Conservation (phyloP, 495 filamentous ascomycete genomes). For the Aspergillus campestris region DNA sequence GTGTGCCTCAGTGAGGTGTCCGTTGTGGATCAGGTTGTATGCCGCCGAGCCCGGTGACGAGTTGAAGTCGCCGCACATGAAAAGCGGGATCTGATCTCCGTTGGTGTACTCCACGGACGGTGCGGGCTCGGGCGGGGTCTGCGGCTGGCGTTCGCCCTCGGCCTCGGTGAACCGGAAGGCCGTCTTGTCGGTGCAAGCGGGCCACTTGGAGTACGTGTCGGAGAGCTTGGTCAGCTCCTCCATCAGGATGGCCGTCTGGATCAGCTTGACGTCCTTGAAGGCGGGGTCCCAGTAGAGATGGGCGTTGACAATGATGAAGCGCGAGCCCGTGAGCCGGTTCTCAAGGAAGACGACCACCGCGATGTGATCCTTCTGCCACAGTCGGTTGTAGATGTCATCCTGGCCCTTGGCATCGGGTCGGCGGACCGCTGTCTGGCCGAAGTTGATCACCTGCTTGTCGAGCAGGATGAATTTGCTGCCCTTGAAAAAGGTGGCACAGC, state of each 20-base stretch:
- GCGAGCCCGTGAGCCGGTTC: conserved; percentile 75
- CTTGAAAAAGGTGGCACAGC: conserved; percentile 96
- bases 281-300: conserved; percentile 92
- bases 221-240: conserved; percentile 77
- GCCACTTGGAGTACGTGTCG: conserved; percentile 69
- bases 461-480: conserved; percentile 81
- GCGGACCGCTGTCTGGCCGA: conserved; percentile 84
- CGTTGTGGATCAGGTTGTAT: conserved; percentile 76
- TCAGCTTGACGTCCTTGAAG: conserved; percentile 85
- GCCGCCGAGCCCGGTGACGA: conserved; percentile 76
- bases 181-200: conserved; percentile 70
- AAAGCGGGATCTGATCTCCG: conserved; percentile 77
- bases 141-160: conserved; percentile 45
- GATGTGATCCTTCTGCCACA: conserved; percentile 97
- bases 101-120: conserved; percentile 71
- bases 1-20: conserved; percentile 62
- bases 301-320: conserved; percentile 85
- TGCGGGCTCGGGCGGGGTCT: conserved; percentile 43
- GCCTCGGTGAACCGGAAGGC: conserved; percentile 56
- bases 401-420: conserved; percentile 91
- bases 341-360: conserved; percentile 85
- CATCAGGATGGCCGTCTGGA: conserved; percentile 91
- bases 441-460: conserved; percentile 88
- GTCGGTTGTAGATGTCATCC: conserved; percentile 92
- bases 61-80: conserved; percentile 95